phyloP scores from a whole-genome alignment of 164 flowering plant genomes.

The Cinnamomum chago region DNA sequence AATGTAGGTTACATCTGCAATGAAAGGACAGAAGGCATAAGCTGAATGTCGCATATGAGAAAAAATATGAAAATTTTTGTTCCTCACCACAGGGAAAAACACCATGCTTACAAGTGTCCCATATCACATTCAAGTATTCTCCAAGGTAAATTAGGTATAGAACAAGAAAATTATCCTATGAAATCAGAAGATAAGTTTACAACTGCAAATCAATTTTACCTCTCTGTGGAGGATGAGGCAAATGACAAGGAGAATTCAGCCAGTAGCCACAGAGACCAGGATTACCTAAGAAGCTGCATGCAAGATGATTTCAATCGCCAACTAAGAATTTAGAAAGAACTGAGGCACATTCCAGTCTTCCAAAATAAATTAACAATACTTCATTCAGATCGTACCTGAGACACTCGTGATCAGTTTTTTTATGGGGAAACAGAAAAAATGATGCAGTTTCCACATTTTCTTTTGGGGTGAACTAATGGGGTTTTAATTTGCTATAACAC shows the following conservation, averaged over 20 bases:
- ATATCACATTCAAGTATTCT: too few species aligned
- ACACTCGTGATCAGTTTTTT: background rate
- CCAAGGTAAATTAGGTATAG: background rate
- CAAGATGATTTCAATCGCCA: background rate
- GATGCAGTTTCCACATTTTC: background rate
- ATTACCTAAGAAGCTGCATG: slow-evolving; percentile 74
- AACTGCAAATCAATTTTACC: slow-evolving; percentile 38
- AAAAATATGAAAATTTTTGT: background rate
- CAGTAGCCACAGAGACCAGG: slow-evolving; percentile 83
- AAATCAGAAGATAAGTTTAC: background rate
- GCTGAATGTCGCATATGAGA: too few species aligned
- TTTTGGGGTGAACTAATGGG: background rate
- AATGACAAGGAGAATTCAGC: slow-evolving; percentile 61
- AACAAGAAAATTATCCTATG: background rate
- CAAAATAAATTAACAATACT: too few species aligned
- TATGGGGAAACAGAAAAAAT: background rate
- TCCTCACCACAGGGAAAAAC: background rate
- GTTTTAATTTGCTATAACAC: background rate
- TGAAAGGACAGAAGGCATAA: background rate
- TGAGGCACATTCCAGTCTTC: background rate
- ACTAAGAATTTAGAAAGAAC: background rate
- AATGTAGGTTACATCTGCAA: background rate
- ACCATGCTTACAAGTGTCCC: background rate
- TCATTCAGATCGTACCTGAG: background rate
- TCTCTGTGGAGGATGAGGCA: slow-evolving; percentile 47